phyloP scores from a whole-genome alignment of 164 flowering plant genomes.

The Aristolochia contorta region DNA sequence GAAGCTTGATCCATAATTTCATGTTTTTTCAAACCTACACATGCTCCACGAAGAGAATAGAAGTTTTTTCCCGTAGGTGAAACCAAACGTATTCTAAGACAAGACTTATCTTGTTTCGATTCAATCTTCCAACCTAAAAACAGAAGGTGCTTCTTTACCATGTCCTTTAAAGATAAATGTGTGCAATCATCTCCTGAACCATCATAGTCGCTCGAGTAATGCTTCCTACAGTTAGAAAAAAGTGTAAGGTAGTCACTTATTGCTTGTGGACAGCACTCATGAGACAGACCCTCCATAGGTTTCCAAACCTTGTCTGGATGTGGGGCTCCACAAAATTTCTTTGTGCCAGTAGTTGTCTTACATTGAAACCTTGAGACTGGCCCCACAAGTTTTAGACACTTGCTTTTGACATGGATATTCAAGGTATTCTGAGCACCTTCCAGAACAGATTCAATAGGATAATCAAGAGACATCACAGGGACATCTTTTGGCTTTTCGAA shows the following conservation, averaged over 20 bases:
- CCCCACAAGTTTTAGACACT: too few species aligned
- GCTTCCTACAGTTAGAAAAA: background rate
- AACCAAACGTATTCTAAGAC: constrained; percentile 23
- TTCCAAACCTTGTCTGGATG: constrained; percentile 2
- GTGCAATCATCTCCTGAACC: background rate
- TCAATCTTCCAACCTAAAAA: constrained; percentile 59
- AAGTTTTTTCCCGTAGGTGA: constrained; percentile 34
- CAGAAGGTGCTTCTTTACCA: constrained; percentile 45
- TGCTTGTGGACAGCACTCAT: constrained; percentile 19
- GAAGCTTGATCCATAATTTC: background rate
- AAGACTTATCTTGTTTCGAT: constrained; percentile 4
- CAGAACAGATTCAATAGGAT: background rate
- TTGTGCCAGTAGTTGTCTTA: background rate
- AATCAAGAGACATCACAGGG: background rate
- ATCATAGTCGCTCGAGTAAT: background rate
- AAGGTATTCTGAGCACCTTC: background rate
- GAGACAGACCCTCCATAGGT: constrained; percentile 6
- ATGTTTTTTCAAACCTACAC: constrained; percentile 12
- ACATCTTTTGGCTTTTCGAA: background rate
- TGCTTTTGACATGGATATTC: background rate
- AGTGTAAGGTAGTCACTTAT: constrained; percentile 17
- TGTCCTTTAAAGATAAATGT: background rate
- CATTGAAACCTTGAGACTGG: background rate
- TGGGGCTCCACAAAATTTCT: background rate
- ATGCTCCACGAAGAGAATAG: constrained; percentile 31